Conservation (phyloP, 2,329 filamentous ascomycete genomes). For the Aureobasidium subglaciale region DNA sequence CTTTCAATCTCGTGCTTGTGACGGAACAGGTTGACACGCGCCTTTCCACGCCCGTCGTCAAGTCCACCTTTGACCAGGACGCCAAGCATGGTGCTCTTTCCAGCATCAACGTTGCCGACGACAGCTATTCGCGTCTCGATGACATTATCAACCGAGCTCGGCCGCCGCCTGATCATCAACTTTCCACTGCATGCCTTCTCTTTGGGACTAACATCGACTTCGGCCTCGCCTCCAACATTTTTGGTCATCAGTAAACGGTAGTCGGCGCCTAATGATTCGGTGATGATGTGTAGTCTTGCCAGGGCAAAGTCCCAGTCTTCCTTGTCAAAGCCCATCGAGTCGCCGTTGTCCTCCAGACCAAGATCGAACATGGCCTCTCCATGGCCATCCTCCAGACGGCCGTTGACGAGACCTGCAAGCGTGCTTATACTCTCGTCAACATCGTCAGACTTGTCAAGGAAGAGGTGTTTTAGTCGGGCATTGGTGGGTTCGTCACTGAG, state of each 20-base stretch:
- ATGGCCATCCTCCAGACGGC: constrained; percentile 71
- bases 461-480: constrained; percentile 65
- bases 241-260: constrained; percentile 81
- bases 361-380: constrained; percentile 89
- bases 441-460: constrained; percentile 53
- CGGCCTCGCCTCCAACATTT: constrained; percentile 72
- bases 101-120: constrained; percentile 94
- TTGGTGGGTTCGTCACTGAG: constrained; percentile 63
- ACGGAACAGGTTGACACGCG: constrained; percentile 89
- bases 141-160: constrained; percentile 70
- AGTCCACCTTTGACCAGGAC: constrained; percentile 92
- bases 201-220: constrained; percentile 60
- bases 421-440: constrained; percentile 53
- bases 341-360: constrained; percentile 82
- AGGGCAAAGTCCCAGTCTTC: constrained; percentile 71
- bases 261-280: constrained; percentile 60
- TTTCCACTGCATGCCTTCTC: constrained; percentile 77
- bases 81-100: constrained; percentile 92
- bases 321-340: constrained; percentile 69
- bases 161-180: constrained; percentile 69
- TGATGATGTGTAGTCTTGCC: constrained; percentile 56
- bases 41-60: constrained; percentile 88
- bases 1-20: constrained; percentile 98
- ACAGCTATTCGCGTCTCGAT: constrained; percentile 96
- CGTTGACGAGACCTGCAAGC: constrained; percentile 59